These are phyloP conservation scores for Colletotrichum sp. DNA, from an alignment of 2,329 filamentous ascomycete genomes.

Conservation along the genomic window DNA sequence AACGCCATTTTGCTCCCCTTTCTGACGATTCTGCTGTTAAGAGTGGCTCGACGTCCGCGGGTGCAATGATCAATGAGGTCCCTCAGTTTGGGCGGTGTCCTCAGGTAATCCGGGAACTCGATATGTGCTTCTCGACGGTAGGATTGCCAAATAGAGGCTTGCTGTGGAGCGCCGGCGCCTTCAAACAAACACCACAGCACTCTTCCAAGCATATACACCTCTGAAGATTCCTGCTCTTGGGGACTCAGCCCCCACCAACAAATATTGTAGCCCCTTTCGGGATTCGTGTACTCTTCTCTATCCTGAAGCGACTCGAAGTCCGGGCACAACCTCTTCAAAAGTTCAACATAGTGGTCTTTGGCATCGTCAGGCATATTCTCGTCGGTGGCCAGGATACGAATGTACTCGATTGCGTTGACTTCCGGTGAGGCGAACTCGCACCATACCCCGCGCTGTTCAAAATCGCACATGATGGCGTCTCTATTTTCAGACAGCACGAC, in stretches of 20 bases:
- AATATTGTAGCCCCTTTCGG: constrained; percentile 57
- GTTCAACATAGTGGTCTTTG: constrained; percentile 43
- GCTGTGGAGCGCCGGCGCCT: constrained; percentile 62
- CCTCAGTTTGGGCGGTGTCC: constrained; percentile 51
- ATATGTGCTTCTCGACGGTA: constrained; percentile 61
- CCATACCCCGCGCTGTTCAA: constrained; percentile 69
- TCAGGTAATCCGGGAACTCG: constrained; percentile 59
- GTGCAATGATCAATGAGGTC: constrained; percentile 59
- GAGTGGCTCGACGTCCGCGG: constrained; percentile 46
- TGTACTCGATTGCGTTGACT: constrained; percentile 63
- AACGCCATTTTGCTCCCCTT: constrained; percentile 52
- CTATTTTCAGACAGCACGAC: constrained; percentile 54
- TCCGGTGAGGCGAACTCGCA: constrained; percentile 66
- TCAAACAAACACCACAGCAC: constrained; percentile 69
- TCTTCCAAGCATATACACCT: constrained; percentile 68
- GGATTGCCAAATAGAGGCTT: constrained; percentile 63
- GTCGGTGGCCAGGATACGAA: constrained; percentile 58
- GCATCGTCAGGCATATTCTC: constrained; percentile 47
- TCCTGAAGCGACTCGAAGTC: constrained; percentile 48
- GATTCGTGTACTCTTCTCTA: constrained; percentile 52
- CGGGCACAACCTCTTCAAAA: constrained; percentile 50
- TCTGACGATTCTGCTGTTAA: constrained; percentile 51
- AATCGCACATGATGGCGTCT: constrained; percentile 63
- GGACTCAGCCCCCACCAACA: constrained; percentile 59
- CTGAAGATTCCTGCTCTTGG: constrained; percentile 60